A percentile compares a stretch with the other conserved stretches of the same genome.
These are phyloP conservation scores for Macroventuria anomochaeta DNA, from an alignment of 2,329 filamentous ascomycete genomes.

Conservation along the genomic window DNA sequence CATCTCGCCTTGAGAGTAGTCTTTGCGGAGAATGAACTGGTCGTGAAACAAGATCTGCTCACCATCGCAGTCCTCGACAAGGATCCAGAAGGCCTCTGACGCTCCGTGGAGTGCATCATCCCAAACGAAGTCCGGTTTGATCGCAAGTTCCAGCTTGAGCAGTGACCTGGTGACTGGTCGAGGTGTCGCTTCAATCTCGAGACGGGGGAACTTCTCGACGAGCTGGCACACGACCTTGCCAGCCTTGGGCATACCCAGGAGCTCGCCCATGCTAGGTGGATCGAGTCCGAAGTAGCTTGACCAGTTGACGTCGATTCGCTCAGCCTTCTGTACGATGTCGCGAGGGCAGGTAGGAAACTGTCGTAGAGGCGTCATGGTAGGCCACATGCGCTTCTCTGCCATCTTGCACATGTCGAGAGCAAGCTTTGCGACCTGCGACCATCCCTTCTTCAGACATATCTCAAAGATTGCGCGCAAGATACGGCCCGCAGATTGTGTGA, in stretches of 20 bases:
- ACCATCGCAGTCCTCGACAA: slow-evolving; percentile 96
- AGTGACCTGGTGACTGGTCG: slow-evolving; percentile 95
- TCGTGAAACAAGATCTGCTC: slow-evolving; percentile 96
- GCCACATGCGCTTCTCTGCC: slow-evolving; percentile 99
- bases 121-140: slow-evolving; percentile 96
- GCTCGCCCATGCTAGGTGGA: slow-evolving; percentile 92
- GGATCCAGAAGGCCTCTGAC: slow-evolving; percentile 94
- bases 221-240: slow-evolving; percentile 84
- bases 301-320: slow-evolving; percentile 95
- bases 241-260: slow-evolving; percentile 87
- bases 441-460: slow-evolving; percentile 96
- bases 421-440: slow-evolving; percentile 90
- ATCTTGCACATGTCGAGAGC: slow-evolving; percentile 97
- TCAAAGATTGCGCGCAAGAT: slow-evolving; percentile 96
- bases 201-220: slow-evolving; percentile 88
- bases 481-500: slow-evolving; percentile 96
- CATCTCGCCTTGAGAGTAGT: slow-evolving; percentile 82
- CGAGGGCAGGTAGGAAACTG: slow-evolving; percentile 81
- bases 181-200: slow-evolving; percentile 91
- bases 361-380: slow-evolving; percentile 93
- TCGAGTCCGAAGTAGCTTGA: slow-evolving; percentile 94
- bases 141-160: slow-evolving; percentile 86
- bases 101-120: slow-evolving; percentile 86
- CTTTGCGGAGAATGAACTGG: slow-evolving; percentile 87
- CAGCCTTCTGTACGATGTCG: slow-evolving; percentile 89